Evolutionary conservation across 2,329 filamentous ascomycete genomes (phyloP).

Genomic region (Aspergillus phoenicis): DNA sequence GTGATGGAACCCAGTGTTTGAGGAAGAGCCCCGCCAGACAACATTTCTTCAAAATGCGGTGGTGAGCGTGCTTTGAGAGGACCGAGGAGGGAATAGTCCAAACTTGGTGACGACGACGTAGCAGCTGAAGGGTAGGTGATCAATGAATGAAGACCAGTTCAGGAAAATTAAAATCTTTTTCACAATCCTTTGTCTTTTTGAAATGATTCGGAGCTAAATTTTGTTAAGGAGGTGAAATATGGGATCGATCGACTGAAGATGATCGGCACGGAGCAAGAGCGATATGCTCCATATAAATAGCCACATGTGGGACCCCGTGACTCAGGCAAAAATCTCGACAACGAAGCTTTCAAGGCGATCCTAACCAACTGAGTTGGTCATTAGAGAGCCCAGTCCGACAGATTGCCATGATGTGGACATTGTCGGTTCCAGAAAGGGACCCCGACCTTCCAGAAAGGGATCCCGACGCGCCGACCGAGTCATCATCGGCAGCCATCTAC

Average conservation of each 20-base stretch:
- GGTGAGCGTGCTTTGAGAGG: neutral
- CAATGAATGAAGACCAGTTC: too few species aligned
- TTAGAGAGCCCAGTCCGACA: too few species aligned
- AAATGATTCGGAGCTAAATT: neutral
- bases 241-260: neutral
- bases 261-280: neutral
- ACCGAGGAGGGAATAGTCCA: neutral
- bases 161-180: too few species aligned
- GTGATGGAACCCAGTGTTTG: slow-evolving; percentile 60
- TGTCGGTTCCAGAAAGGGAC: neutral
- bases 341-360: neutral
- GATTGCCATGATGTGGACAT: neutral
- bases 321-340: neutral
- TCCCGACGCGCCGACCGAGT: neutral
- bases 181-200: too few species aligned
- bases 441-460: neutral
- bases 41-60: slow-evolving; percentile 24
- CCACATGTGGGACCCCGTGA: neutral
- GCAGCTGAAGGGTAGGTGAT: neutral
- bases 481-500: neutral
- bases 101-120: neutral
- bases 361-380: neutral
- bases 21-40: slow-evolving; percentile 46
- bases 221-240: neutral
- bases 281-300: neutral